phyloP scores from a whole-genome alignment of 1,284 basidiomycete genomes.

The Puccinia coronata region DNA sequence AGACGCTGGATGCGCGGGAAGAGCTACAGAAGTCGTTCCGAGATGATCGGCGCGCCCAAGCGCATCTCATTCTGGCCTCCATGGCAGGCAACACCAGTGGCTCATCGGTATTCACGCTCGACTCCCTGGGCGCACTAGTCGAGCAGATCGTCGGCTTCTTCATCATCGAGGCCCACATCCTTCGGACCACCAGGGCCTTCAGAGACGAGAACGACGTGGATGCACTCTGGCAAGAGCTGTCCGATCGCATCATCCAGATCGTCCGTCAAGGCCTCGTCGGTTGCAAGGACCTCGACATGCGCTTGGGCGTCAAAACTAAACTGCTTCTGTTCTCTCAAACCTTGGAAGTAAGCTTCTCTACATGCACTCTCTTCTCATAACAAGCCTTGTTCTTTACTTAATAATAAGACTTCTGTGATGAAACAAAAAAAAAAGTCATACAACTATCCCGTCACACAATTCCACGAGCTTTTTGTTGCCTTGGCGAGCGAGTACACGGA shows the following conservation, averaged over 20 bases:
- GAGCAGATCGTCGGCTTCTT: no score
- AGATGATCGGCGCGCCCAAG: constrained; percentile 94
- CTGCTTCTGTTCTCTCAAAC: constrained; percentile 88
- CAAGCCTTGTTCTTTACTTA: constrained; percentile 51
- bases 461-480: constrained; percentile 80
- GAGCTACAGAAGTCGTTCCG: constrained; percentile 91
- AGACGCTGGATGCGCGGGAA: constrained; percentile 80
- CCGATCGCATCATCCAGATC: constrained; percentile 73
- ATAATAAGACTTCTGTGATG: not conserved
- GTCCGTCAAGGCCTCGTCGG: constrained; percentile 73
- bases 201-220: constrained; percentile 87
- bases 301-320: constrained; percentile 79
- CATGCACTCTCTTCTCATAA: no score
- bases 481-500: constrained; percentile 88
- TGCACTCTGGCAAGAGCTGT: constrained; percentile 91
- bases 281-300: constrained; percentile 79
- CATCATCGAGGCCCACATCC: constrained; percentile 90
- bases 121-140: constrained; percentile 66
- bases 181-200: constrained; percentile 70
- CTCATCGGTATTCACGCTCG: constrained; percentile 59
- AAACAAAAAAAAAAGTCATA: constrained; percentile 23
- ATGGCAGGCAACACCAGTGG: constrained; percentile 52
- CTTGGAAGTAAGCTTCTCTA: constrained; percentile 80
- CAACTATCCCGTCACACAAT: constrained; percentile 60
- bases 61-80: constrained; percentile 84